Evolutionary conservation across 768 basidiomycete genomes (phyloP), one percentile per base, ranked within the genome.

Genomic region (Russula foetens): DNA sequence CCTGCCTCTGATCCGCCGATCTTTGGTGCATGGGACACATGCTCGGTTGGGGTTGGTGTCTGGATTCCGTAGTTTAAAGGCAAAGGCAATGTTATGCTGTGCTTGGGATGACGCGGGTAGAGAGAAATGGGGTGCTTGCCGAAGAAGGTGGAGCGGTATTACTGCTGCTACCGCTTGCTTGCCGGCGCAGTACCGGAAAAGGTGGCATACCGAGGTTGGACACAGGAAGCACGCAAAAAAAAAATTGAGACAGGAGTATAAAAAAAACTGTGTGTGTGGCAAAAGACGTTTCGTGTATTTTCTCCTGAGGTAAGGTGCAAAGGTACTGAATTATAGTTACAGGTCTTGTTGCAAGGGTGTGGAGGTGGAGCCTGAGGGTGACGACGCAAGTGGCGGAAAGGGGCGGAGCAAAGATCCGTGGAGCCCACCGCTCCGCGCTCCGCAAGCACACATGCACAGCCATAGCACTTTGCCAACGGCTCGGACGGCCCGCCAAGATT

Each of bases 1-100:
- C 65, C 65, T 14, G 59, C 45, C 29, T 65, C 56, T 24, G 65
- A 66, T 24, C 65, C 65, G 38, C 39, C 59, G 15, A 66, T 59
- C 24, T 43, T 62, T 24, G 65, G 65, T 15, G 45, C 46, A 44
- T 38, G 41, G 7, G 51, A 45, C 21, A 31, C 45, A 33, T 56
- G 50, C 5, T 26, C 7, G 8, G 17, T 23, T 23, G 50, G 45
- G 6, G 51, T 29, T 19, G 56, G 17, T 47, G 28, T 7, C 54
- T 58, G 49, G 12, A 47, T n/a, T 19, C 21, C 35, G 50, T 39
- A 45, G n/a, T 50, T n/a, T 12, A 26, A 9, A 21, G 11, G 28
- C n/a, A 26, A 9, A 21, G 11, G 28, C n/a, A 15, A 51, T 23
- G 43, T 51, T 56, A 56, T 44, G 54, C 54, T 56, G 23, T 45